Evolutionary conservation across 2,329 filamentous ascomycete genomes (phyloP), one percentile per base, ranked within the genome.

Genomic region (Penicillium sumatraense): DNA sequence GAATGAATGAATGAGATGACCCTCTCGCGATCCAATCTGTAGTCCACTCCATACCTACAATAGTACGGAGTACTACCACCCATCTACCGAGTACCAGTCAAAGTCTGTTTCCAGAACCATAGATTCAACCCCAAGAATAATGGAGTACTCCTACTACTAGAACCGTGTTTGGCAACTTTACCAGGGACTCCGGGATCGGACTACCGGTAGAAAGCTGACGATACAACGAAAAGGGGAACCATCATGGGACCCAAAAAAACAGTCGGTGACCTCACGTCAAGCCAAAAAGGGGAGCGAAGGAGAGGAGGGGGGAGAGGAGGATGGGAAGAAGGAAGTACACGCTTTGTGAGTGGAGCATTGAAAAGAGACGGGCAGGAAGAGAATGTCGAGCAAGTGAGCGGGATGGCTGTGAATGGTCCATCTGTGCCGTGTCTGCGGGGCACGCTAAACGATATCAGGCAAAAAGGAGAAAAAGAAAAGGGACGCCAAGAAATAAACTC

Each of bases 401-500:
- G 45, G 27, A 44, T 23, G 35, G 20, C 33, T 26, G 24, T 61
- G 51, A 63, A 38, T 62, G 60, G 61, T 44, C 57, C 49, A 59
- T 40, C 57, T 58, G 56, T 62, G 61, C 62, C 62, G 62, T 62
- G 62, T 65, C 58, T 56, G 54, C 49, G 51, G 27, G 23, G 49
- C n/a, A 18, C 54, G 41, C 56, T 58, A 58, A 42, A 29, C 49
- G 16, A 2, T 5, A 53, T 24, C 6, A 23, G 40, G 46, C 23
- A 42, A 51, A 54, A 53, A 46, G 36, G 56, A 49, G 46, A 48
- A 16, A 42, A 55, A 48, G 42, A 53, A 58, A 59, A 61, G 52
- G 55, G 55, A 61, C 58, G 68, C 68, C 68, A 66, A 70, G 67
- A 60, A 56, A 54, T 61, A 58, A 63, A 61, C 67, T 65, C 61